Base-by-base conservation (phyloP, 441 rosid genomes). In the Eruca vesicaria region DNA sequence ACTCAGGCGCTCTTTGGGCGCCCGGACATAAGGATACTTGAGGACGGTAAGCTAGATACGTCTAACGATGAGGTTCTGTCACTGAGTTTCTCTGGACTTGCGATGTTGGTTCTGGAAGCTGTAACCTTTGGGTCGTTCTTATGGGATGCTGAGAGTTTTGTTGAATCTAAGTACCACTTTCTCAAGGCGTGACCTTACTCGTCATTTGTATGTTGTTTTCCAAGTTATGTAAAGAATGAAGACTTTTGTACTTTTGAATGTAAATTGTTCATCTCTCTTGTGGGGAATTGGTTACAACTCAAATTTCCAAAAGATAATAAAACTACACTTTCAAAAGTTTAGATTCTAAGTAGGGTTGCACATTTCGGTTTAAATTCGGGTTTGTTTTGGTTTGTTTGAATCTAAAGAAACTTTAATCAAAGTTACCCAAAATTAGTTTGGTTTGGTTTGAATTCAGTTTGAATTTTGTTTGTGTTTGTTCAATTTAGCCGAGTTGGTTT, bases 111-210 rank as follows among this genome's bases (percentile, higher is more conserved):
- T 28, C 63, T 94, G 84, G 97, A 94, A 84, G 99, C 99, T 3
- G 96, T 87, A 45, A 87, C 91, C 23, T 89, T 92, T 18, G 99
- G 99, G 53, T 85, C 99, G 10, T 90, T 94, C 83, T 68, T 89
- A n/a, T 94, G 99, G 97, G 99, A 94, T 79, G 79, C 92, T 3
- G 99, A 94, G 73, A 88, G 84, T 82, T 87, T 89, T 52, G 97
- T 88, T 38, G 99, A 94, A 77, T 84, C 96, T 64, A 94, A 87
- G 70, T 85, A 85, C 78, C 89, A 87, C 11, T 90, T 92, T 52
- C 71, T 94, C 59, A 88, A 84, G 68, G 82, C 90, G 83, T 90
- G 72, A 81, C 18, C 6, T 38, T 41, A 33, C 4, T 58, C 35
- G 8, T 41, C 20, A 29, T 62, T 57, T 38, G 31, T 33, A 29